A percentile compares a stretch with the other conserved stretches of the same genome.
These are phyloP conservation scores for Lentinula sp. DNA, from an alignment of 768 basidiomycete genomes.

Conservation along the genomic window DNA sequence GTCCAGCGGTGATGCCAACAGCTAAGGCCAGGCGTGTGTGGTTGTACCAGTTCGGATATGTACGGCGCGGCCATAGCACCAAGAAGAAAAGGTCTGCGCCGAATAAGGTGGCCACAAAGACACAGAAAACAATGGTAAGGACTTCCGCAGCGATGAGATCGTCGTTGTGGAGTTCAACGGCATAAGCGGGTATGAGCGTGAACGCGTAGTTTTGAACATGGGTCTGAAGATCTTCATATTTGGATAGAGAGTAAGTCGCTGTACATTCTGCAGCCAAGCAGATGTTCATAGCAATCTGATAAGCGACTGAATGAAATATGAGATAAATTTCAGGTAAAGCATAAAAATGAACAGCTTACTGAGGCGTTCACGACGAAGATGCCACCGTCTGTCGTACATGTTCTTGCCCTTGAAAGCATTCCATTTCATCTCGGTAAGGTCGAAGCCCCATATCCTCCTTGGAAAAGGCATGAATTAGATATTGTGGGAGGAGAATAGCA, in stretches of 20 bases:
- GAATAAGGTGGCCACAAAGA: constrained; percentile 28
- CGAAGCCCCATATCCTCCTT: constrained; percentile 24
- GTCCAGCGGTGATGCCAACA: constrained; percentile 18
- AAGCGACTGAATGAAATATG: background rate
- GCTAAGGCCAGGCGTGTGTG: constrained; percentile 16
- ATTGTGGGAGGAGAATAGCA: background rate
- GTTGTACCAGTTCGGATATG: constrained; percentile 25
- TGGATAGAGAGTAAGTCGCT: constrained; percentile 29
- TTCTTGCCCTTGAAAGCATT: constrained; percentile 20
- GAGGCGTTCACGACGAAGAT: constrained; percentile 24
- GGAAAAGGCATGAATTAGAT: background rate
- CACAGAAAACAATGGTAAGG: constrained; percentile 26
- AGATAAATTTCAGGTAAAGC: background rate
- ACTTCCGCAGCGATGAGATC: constrained; percentile 22
- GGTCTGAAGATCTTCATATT: constrained; percentile 23
- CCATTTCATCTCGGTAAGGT: constrained; percentile 28
- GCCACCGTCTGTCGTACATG: constrained; percentile 26
- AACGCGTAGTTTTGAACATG: constrained; percentile 18
- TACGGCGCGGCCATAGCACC: constrained; percentile 24
- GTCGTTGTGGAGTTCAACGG: constrained; percentile 22
- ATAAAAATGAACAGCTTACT: constrained; percentile 13
- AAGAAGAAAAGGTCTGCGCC: constrained; percentile 32
- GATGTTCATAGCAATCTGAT: constrained; percentile 23
- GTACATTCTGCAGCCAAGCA: constrained; percentile 28
- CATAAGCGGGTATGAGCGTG: background rate